Conservation (phyloP, 257 asterid genomes). For the Fraxinus americana region DNA sequence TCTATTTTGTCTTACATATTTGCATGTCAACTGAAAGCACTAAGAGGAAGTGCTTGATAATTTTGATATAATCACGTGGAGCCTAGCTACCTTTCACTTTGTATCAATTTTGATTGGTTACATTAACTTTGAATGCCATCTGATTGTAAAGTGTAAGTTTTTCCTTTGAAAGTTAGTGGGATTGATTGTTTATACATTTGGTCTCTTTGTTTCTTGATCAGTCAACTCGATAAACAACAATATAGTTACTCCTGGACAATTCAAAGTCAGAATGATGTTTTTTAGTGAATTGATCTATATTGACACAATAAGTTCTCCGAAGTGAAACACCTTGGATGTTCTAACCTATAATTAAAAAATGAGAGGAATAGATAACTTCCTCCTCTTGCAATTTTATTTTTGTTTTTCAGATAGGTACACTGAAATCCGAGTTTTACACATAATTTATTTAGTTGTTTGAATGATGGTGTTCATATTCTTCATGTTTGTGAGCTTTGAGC, state of each 20-base stretch:
- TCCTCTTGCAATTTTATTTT: too few species aligned
- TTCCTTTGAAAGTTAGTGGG: not conserved
- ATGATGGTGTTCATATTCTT: not conserved
- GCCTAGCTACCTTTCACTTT: not conserved
- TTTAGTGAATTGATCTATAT: too few species aligned
- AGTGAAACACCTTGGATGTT: too few species aligned
- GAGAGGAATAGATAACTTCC: not conserved
- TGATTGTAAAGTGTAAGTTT: too few species aligned
- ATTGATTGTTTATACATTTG: not conserved
- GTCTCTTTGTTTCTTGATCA: not conserved
- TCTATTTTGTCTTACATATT: not conserved
- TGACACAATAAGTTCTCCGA: too few species aligned
- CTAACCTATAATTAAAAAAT: too few species aligned
- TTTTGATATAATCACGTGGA: not conserved
- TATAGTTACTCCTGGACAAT: too few species aligned
- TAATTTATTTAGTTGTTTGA: too few species aligned
- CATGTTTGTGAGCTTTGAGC: not conserved
- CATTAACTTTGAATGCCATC: not conserved
- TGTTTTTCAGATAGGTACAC: too few species aligned
- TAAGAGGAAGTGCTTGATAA: not conserved
- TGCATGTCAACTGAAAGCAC: not conserved
- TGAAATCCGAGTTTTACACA: too few species aligned
- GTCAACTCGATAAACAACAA: not conserved
- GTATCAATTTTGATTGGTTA: not conserved
- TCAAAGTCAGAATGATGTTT: too few species aligned